These are phyloP conservation scores for Coemansia sp. DNA, from an alignment of 192 early-diverging fungal genomes.

Conservation along the genomic window DNA sequence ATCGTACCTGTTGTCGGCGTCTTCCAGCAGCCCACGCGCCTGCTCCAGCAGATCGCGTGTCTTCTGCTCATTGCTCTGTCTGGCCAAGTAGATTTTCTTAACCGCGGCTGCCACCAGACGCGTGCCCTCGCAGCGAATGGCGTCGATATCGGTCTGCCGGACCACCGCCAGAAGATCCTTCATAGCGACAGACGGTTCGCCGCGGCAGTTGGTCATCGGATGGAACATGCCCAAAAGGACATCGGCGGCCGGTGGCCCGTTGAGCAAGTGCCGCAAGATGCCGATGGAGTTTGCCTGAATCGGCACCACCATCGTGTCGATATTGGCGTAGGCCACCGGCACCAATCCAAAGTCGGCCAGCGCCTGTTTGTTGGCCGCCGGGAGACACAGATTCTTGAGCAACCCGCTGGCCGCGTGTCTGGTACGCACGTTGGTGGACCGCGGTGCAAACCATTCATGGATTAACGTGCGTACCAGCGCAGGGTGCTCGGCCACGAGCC, in stretches of 20 bases:
- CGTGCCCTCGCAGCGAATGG: constrained; percentile 53
- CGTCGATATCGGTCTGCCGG: constrained; percentile 36
- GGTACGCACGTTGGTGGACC: constrained; percentile 41
- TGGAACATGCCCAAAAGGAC: constrained; percentile 13
- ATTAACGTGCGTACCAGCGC: constrained; percentile 58
- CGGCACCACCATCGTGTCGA: constrained; percentile 46
- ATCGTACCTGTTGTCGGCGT: not conserved
- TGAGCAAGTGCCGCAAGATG: constrained; percentile 40
- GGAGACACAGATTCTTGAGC: constrained; percentile 69
- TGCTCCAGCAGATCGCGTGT: not conserved
- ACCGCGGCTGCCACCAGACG: constrained; percentile 33
- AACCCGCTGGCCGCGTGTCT: constrained; percentile 66
- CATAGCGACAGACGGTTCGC: constrained; percentile 14
- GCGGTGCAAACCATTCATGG: constrained; percentile 55
- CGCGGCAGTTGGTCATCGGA: not conserved
- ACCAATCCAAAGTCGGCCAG: constrained; percentile 28
- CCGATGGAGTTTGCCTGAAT: constrained; percentile 49
- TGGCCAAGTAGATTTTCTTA: constrained; percentile 23
- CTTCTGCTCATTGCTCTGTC: not conserved
- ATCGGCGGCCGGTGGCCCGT: not conserved
- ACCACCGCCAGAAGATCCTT: constrained; percentile 21
- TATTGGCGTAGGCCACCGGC: constrained; percentile 10
- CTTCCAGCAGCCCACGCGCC: constrained; percentile 8
- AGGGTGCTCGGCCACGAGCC: constrained; percentile 60
- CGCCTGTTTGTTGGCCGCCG: constrained; percentile 28